Conservation (phyloP, 1,139 yeast species). For the Scheffersomyces quercinus region DNA sequence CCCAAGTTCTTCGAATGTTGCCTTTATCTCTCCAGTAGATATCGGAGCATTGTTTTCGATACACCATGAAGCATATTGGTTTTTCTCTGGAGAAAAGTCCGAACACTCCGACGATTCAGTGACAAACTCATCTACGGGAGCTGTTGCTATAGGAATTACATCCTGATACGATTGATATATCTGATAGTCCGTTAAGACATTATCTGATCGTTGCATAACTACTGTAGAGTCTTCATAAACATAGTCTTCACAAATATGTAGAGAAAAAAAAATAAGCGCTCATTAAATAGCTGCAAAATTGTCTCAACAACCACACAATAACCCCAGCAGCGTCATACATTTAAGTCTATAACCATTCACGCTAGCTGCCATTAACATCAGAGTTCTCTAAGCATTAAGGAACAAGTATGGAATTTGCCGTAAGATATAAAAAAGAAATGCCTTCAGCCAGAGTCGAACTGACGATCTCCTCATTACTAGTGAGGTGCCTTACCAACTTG, state of each 20-base stretch:
- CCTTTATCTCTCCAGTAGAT: conserved; percentile 18
- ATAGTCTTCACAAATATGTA: too few relatives aligned
- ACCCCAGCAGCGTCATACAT: too few relatives aligned
- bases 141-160: conserved; percentile 2
- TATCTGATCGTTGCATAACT: too few relatives aligned
- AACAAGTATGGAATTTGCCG: too few relatives aligned
- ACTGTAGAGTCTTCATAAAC: not conserved
- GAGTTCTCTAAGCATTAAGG: too few relatives aligned
- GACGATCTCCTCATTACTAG: conserved; percentile 90
- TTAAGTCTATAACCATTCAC: too few relatives aligned
- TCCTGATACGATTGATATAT: conserved; percentile 7
- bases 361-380: too few relatives aligned
- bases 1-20: conserved; percentile 22
- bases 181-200: conserved; percentile 6
- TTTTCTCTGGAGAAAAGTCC: not conserved
- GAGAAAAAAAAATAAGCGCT: not conserved
- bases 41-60: conserved; percentile 31
- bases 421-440: conserved; percentile 33
- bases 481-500: conserved; percentile 93
- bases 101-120: not conserved
- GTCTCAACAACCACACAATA: too few relatives aligned
- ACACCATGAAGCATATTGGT: conserved; percentile 36
- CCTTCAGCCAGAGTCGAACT: conserved; percentile 84
- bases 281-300: too few relatives aligned
- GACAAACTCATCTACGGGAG: not conserved